phyloP scores from a whole-genome alignment of 768 basidiomycete genomes.

The Boletus rex-veris region DNA sequence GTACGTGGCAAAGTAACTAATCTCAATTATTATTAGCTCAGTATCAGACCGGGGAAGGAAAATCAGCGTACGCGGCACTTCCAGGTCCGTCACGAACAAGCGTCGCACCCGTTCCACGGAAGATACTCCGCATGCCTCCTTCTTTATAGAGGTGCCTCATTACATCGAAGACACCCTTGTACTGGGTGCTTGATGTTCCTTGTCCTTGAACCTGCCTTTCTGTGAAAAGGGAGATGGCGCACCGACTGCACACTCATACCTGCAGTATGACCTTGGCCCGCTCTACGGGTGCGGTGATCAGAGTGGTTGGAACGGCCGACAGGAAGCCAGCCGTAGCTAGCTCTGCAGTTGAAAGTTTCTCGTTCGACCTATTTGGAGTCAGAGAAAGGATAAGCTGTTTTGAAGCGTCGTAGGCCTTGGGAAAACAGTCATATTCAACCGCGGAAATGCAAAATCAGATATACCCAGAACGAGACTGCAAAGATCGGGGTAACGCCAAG shows the following conservation, averaged over 20 bases:
- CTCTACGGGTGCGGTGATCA: slow-evolving; percentile 94
- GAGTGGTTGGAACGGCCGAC: slow-evolving; percentile 87
- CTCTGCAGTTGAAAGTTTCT: slow-evolving; percentile 66
- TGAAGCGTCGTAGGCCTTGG: slow-evolving; percentile 87
- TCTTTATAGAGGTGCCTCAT: slow-evolving; percentile 88
- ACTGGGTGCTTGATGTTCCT: slow-evolving; percentile 63
- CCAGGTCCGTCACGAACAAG: slow-evolving; percentile 94
- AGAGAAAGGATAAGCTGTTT: slow-evolving; percentile 76
- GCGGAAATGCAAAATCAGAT: not conserved
- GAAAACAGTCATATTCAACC: slow-evolving; percentile 2
- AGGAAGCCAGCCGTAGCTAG: slow-evolving; percentile 92
- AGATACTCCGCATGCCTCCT: slow-evolving; percentile 89
- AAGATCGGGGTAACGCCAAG: slow-evolving; percentile 98
- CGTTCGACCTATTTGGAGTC: slow-evolving; percentile 74
- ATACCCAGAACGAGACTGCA: slow-evolving; percentile 95
- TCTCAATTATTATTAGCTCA: slow-evolving; percentile 3
- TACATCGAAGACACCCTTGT: slow-evolving; percentile 91
- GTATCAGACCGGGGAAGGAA: not conserved
- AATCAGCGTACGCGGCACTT: slow-evolving; percentile 77
- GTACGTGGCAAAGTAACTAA: slow-evolving; percentile 94
- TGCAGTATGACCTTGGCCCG: slow-evolving; percentile 95
- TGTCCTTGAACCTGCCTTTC: slow-evolving; percentile 81
- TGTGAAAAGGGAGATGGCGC: slow-evolving; percentile 1
- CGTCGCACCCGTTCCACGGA: slow-evolving; percentile 91
- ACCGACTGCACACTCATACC: slow-evolving; percentile 37